Evolutionary conservation across 257 asterid species (phyloP), one percentile per base, ranked within the genome.

Genomic region (Primulina tabacum): DNA sequence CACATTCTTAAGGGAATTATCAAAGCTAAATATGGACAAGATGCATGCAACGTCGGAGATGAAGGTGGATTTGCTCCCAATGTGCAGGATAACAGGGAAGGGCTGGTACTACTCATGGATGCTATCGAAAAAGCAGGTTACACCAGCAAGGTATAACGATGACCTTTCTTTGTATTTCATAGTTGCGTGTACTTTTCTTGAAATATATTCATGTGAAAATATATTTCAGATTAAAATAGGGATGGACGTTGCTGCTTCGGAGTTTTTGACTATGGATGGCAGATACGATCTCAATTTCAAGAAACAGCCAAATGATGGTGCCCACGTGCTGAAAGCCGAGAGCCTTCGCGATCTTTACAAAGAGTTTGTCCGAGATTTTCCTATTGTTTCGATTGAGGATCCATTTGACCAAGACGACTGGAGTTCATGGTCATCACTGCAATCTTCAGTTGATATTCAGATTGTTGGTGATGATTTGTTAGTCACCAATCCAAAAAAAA

Each of bases 371-470:
- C 80, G 82, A 73, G 97, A 91, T 78, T 94, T 93, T 71, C 99
- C 99, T 21, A 93, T 93, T 73, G 97, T 93, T 64, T 93, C 97
- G 0, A 94, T 94, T 55, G 99, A 94, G 82, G 99, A 94, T 72
- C 97, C 99, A 20, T 94, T 94, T 78, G 99, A 94, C 88, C 99
- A 94, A 82, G 99, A 94, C 75, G 99, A 94, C 63, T 94, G 99
- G 97, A 81, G 78, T 67, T 89, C 99, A 1, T 93, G 99, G 99
- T 83, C 96, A 50, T 79, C 92, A 17, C 86, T 93, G 62, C 96
- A 86, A 79, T 86, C 99, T 37, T 84, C 92, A 0, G 96, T 90
- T 75, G 91, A 73, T 61, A 90, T 93, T 70, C 99, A 93, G 77
- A 82, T 93, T 16, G 99, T 93, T 6, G 99, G 97, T 66, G 99